phyloP scores from a whole-genome alignment of 2,329 filamentous ascomycete genomes.

The Botrytis paeoniae region DNA sequence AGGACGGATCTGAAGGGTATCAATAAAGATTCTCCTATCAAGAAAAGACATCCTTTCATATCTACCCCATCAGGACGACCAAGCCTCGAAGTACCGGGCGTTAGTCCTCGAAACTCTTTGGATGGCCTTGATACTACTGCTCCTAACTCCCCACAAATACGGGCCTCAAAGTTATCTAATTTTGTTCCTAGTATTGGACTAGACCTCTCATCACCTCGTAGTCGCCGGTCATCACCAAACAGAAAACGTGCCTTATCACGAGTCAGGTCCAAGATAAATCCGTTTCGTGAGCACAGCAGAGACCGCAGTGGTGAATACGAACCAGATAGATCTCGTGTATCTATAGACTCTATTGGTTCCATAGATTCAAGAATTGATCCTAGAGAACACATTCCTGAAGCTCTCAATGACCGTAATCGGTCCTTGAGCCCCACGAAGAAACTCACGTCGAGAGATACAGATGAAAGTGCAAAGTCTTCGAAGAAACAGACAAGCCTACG shows the following conservation, averaged over 20 bases:
- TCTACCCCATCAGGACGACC: constrained; percentile 31
- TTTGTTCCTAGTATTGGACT: constrained; percentile 56
- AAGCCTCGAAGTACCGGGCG: constrained; percentile 50
- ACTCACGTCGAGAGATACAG: constrained; percentile 40
- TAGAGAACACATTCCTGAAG: constrained; percentile 31
- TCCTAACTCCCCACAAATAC: constrained; percentile 35
- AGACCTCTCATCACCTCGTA: constrained; percentile 61
- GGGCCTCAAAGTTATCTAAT: constrained; percentile 27
- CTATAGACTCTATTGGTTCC: constrained; percentile 18
- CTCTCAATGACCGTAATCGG: constrained; percentile 24
- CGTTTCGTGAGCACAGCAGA: constrained; percentile 39
- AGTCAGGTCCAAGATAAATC: constrained; percentile 41
- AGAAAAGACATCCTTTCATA: constrained; percentile 26
- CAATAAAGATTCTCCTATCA: constrained; percentile 20
- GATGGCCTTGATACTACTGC: constrained; percentile 46
- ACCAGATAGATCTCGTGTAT: constrained; percentile 20
- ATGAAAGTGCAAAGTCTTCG: constrained; percentile 49
- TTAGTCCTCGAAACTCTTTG: constrained; percentile 40
- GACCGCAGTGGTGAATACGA: constrained; percentile 50
- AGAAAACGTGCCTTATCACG: constrained; percentile 52
- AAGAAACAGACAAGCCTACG: constrained; percentile 50
- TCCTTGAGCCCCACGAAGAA: constrained; percentile 43
- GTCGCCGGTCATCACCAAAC: constrained; percentile 60
- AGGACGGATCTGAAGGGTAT: constrained; percentile 27
- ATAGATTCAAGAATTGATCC: constrained; percentile 15